A percentile compares a stretch with the other conserved stretches of the same genome.
These are phyloP conservation scores for Rhodotorula taiwanensis DNA, from an alignment of 768 basidiomycete species.

Conservation along the genomic window DNA sequence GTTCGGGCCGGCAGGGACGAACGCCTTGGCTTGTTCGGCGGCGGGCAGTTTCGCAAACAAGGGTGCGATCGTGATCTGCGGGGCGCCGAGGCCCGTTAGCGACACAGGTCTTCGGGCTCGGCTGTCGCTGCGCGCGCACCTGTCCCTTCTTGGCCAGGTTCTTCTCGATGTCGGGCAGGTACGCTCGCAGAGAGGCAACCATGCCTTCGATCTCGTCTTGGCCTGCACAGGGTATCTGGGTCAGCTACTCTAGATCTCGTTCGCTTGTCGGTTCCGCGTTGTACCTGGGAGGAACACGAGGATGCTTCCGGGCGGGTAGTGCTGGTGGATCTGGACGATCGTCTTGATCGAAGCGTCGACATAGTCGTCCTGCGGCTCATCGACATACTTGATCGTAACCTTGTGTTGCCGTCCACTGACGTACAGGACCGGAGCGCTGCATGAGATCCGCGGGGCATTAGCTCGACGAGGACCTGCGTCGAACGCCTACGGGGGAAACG, in stretches of 20 bases:
- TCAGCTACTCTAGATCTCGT: not conserved
- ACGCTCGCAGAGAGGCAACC: constrained; percentile 59
- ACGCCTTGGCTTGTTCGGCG: constrained; percentile 69
- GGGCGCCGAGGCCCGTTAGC: not conserved
- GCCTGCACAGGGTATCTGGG: constrained; percentile 48
- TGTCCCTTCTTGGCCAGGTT: constrained; percentile 8
- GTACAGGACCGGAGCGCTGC: constrained; percentile 78
- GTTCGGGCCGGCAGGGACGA: constrained; percentile 58
- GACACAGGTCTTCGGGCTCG: no score
- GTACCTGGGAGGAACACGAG: constrained; percentile 91
- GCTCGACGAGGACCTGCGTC: not conserved
- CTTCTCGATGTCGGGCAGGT: constrained; percentile 20
- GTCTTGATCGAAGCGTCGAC: constrained; percentile 81
- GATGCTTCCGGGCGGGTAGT: constrained; percentile 74
- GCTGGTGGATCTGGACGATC: constrained; percentile 86
- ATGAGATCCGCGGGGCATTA: not conserved
- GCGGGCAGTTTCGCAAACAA: constrained; percentile 83
- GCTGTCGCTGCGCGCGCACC: not conserved
- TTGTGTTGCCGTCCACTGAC: constrained; percentile 89
- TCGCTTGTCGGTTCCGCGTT: not conserved
- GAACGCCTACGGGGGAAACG: constrained; percentile 43
- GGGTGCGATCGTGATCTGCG: constrained; percentile 64
- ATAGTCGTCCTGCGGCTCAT: constrained; percentile 70
- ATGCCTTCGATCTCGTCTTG: constrained; percentile 95
- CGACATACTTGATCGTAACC: constrained; percentile 74